These are phyloP conservation scores for Venturia nashicola DNA, from an alignment of 2,329 filamentous ascomycete genomes.

Conservation along the genomic window DNA sequence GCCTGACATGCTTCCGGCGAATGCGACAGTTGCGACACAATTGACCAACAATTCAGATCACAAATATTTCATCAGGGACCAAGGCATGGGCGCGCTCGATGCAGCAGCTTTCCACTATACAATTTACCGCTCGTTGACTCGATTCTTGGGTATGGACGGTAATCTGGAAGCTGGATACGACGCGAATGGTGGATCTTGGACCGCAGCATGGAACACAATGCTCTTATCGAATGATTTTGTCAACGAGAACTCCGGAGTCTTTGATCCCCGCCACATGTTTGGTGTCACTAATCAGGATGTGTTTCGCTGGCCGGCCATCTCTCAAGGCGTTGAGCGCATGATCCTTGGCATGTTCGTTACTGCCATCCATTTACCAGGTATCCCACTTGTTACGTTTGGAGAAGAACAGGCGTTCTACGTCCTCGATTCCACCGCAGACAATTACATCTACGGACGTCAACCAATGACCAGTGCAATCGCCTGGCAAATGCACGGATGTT, in stretches of 20 bases:
- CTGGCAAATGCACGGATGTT: slow-evolving; percentile 55
- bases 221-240: slow-evolving; percentile 45
- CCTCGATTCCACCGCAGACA: slow-evolving; percentile 49
- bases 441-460: slow-evolving; percentile 54
- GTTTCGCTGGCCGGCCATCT: slow-evolving; percentile 49
- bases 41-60: slow-evolving; percentile 27
- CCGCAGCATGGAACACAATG: slow-evolving; percentile 41
- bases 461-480: slow-evolving; percentile 49
- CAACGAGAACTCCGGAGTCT: slow-evolving; percentile 46
- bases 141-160: slow-evolving; percentile 47
- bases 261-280: slow-evolving; percentile 53
- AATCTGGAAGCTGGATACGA: slow-evolving; percentile 40
- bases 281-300: slow-evolving; percentile 55
- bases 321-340: slow-evolving; percentile 44
- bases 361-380: slow-evolving; percentile 47
- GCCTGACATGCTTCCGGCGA: slow-evolving; percentile 28
- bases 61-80: slow-evolving; percentile 37
- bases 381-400: slow-evolving; percentile 49
- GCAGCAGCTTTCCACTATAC: slow-evolving; percentile 50
- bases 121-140: slow-evolving; percentile 44
- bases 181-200: slow-evolving; percentile 39
- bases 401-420: slow-evolving; percentile 56
- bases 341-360: slow-evolving; percentile 47
- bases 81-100: slow-evolving; percentile 41
- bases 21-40: slow-evolving; percentile 33